Base-by-base conservation (phyloP, 768 basidiomycete species). In the Epithele typhae region DNA sequence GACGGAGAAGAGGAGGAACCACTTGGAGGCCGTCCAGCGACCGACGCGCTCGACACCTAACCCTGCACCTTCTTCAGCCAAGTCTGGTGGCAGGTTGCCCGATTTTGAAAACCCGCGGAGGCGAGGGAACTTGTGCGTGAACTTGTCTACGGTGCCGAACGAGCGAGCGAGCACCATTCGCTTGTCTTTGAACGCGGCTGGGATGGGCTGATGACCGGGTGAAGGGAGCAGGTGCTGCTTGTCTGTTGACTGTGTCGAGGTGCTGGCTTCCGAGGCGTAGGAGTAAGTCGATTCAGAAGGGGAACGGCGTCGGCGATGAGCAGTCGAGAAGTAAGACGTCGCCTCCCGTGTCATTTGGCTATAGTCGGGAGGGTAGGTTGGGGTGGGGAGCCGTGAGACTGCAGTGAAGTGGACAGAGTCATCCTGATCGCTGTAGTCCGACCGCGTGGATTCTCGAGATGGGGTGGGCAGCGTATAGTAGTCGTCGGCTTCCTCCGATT, bases 21-120 rank as follows among this genome's bases (percentile, higher is more conserved):
- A 82, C 62, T 85, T 87, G 58, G 74, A 74, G n/a, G 48, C 44
- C 14, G 78, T 79, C 85, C 85, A 86, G n/a, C 63, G 55, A 25
- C 68, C 71, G 12, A 70, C 56, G 25, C 60, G 19, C 40, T 70
- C 68, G 7, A 70, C 52, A n/a, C 68, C 71, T 36, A 70, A 56
- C 2, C 68, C 72, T 22, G 49, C 60, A 4, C 65, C 67, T 21
- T 72, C 67, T 42, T 66, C 67, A 12, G 68, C 54, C 46, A 59
- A 63, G 47, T 34, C 17, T 46, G 21, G 39, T 43, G n/a, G 40
- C 34, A 40, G 51, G 22, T 39, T 50, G 44, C 38, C 45, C n/a
- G 52, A 34, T 40, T 33, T 55, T 18, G 25, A 46, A 30, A 56
- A 41, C 15, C 49, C 51, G 21, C 56, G 65, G 23, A 75, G 76